Conservation (phyloP, 495 filamentous ascomycete genomes). For the Daldinia caldariorum region DNA sequence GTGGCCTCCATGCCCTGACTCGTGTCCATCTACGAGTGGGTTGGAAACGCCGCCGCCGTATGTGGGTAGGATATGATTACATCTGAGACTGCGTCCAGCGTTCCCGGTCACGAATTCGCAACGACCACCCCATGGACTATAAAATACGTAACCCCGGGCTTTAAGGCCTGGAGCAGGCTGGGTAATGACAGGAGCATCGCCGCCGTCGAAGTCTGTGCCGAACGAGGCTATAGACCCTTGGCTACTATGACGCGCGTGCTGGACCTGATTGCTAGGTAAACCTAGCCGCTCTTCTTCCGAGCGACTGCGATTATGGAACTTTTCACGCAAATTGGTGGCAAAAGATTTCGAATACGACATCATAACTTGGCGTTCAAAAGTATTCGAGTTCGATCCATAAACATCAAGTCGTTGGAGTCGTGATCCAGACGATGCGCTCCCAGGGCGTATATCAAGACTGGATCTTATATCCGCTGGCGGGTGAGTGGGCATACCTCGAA, state of each 20-base stretch:
- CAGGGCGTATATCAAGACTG: slow-evolving; percentile 46
- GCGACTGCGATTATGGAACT: slow-evolving; percentile 49
- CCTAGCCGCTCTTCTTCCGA: slow-evolving; percentile 27
- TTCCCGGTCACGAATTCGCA: slow-evolving; percentile 84
- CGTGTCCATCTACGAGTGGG: slow-evolving; percentile 52
- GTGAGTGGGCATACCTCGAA: slow-evolving; percentile 55
- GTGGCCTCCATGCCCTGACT: slow-evolving; percentile 41
- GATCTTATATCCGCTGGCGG: slow-evolving; percentile 33
- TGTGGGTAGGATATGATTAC: slow-evolving; percentile 71
- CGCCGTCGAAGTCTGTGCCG: slow-evolving; percentile 48
- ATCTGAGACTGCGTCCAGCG: slow-evolving; percentile 77
- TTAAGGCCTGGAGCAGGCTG: slow-evolving; percentile 57
- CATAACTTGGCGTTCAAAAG: slow-evolving; percentile 60
- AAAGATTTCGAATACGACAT: slow-evolving; percentile 62
- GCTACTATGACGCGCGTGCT: slow-evolving; percentile 51
- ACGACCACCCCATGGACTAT: slow-evolving; percentile 83
- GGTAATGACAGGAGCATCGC: slow-evolving; percentile 49
- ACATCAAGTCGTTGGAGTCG: slow-evolving; percentile 16
- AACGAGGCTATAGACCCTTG: slow-evolving; percentile 50
- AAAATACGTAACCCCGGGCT: slow-evolving; percentile 69
- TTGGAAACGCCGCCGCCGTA: slow-evolving; percentile 52
- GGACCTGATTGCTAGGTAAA: slow-evolving; percentile 30
- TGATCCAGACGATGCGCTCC: slow-evolving; percentile 46
- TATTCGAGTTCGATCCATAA: slow-evolving; percentile 37
- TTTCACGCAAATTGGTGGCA: slow-evolving; percentile 53